Evolutionary conservation across 192 early-diverging fungal genomes (phyloP).

Genomic region (Coemansia sp.): DNA sequence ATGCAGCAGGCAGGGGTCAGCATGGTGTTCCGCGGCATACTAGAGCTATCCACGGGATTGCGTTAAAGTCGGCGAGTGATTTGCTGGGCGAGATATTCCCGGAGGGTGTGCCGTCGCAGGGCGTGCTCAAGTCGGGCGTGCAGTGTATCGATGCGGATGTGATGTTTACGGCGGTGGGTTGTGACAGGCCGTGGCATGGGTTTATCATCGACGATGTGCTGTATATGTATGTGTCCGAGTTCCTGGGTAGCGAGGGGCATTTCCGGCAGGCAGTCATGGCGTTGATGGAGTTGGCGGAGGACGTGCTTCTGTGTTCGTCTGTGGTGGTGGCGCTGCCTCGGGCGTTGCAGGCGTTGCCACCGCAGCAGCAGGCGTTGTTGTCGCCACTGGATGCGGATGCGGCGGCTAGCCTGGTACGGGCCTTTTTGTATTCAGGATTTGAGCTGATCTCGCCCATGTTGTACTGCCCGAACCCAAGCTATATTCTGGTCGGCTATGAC

Average conservation of each 20-base stretch:
- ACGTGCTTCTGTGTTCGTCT: constrained; percentile 26
- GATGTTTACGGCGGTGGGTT: constrained; percentile 6
- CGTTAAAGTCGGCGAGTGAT: constrained; percentile 20
- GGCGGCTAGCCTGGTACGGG: constrained; percentile 49
- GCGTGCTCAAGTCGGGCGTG: constrained; percentile 23
- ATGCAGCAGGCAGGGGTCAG: too few species aligned
- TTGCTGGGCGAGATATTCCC: constrained; percentile 39
- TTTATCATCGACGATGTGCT: constrained; percentile 37
- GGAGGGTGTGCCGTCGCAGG: constrained; percentile 39
- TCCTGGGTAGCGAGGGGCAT: constrained; percentile 15
- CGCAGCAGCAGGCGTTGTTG: neutral
- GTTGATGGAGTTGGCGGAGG: constrained; percentile 50
- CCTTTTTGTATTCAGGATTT: constrained; percentile 63
- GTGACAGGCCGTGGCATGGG: constrained; percentile 30
- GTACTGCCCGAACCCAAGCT: constrained; percentile 52
- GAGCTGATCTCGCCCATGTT: constrained; percentile 52
- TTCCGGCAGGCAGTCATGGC: constrained; percentile 44
- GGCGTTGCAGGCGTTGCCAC: neutral
- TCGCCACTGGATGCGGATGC: constrained; percentile 2
- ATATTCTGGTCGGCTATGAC: constrained; percentile 56
- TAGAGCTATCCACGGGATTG: neutral
- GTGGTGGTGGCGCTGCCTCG: constrained; percentile 38
- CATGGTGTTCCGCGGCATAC: neutral
- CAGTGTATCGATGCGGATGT: constrained; percentile 16
- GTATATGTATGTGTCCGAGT: constrained; percentile 22